Percentiles rank a stretch among this genome's conserved stretches.
These are phyloP conservation scores for Penicillium sp. DNA, from an alignment of 2,329 filamentous ascomycete species.

Conservation along the genomic window DNA sequence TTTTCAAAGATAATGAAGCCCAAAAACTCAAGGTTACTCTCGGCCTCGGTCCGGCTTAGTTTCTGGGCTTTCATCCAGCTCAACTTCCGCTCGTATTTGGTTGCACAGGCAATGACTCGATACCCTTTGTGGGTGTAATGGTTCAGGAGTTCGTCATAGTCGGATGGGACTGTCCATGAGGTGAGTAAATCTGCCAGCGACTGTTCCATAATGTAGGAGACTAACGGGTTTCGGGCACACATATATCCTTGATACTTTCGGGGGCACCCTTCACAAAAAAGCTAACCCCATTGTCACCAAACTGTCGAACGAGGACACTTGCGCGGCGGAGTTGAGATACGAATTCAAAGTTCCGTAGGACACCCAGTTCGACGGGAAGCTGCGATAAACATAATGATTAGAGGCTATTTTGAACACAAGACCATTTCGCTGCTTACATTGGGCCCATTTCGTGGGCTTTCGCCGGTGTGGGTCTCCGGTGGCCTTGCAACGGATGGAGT, in stretches of 20 bases:
- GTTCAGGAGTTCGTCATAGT: conserved; percentile 85
- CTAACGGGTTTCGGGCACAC: conserved; percentile 74
- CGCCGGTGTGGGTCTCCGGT: conserved; percentile 58
- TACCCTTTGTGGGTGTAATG: conserved; percentile 96
- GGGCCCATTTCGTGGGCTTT: conserved; percentile 27
- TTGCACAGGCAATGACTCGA: conserved; percentile 92
- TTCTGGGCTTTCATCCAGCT: conserved; percentile 95
- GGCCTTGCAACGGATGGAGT: conserved; percentile 83
- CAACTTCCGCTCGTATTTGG: conserved; percentile 80
- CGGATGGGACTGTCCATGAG: conserved; percentile 63
- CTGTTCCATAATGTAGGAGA: conserved; percentile 11
- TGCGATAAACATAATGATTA: conserved; percentile 5
- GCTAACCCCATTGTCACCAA: conserved; percentile 78
- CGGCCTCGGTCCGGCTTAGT: conserved; percentile 82
- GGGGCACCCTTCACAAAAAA: conserved; percentile 96
- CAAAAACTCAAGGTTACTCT: conserved; percentile 79
- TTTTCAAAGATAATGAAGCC: conserved; percentile 99
- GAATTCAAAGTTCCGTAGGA: conserved; percentile 90
- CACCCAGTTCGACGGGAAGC: conserved; percentile 74
- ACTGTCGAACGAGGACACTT: conserved; percentile 87
- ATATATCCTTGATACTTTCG: conserved; percentile 95
- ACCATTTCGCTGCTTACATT: conserved; percentile 17
- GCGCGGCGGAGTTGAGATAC: conserved; percentile 88
- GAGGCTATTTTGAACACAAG: not conserved
- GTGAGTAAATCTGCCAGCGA: conserved; percentile 1